Conservation (phyloP, 2,329 filamentous ascomycete genomes). For the Calonectria pauciramosa region DNA sequence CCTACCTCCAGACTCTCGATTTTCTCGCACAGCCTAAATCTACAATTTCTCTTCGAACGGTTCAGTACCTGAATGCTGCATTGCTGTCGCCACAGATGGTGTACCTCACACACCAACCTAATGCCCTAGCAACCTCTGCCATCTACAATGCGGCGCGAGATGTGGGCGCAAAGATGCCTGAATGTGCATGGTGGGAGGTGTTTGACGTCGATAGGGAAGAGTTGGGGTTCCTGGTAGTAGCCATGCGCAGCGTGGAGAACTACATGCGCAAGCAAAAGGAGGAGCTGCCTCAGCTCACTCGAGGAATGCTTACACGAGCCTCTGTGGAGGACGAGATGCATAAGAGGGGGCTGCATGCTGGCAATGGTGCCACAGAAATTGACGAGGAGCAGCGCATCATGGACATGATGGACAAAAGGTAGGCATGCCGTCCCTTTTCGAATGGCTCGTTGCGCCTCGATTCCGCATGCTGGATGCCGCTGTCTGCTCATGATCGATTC, state of each 20-base stretch:
- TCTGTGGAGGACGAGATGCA: slow-evolving; percentile 73
- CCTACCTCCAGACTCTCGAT: slow-evolving; percentile 91
- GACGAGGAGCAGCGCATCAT: slow-evolving; percentile 62
- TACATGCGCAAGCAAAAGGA: slow-evolving; percentile 74
- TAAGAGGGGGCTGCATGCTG: slow-evolving; percentile 59
- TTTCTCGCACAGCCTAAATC: slow-evolving; percentile 65
- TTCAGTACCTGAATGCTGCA: slow-evolving; percentile 88
- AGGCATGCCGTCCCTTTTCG: slow-evolving; percentile 18
- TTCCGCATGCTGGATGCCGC: slow-evolving; percentile 5
- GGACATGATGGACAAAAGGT: slow-evolving; percentile 53
- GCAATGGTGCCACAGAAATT: slow-evolving; percentile 37
- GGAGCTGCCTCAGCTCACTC: slow-evolving; percentile 63
- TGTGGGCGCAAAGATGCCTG: slow-evolving; percentile 81
- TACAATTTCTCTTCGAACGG: slow-evolving; percentile 72
- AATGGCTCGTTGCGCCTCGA: slow-evolving; percentile 1
- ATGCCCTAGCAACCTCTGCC: slow-evolving; percentile 85
- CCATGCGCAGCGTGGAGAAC: slow-evolving; percentile 81
- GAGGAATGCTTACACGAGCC: slow-evolving; percentile 69
- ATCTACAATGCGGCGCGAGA: slow-evolving; percentile 92
- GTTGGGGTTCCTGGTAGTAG: slow-evolving; percentile 91
- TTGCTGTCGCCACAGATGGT: slow-evolving; percentile 89
- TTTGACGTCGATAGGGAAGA: slow-evolving; percentile 97
- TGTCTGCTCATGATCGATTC: slow-evolving; percentile 20
- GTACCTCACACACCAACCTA: slow-evolving; percentile 93
- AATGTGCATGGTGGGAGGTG: slow-evolving; percentile 95